These are phyloP conservation scores for Podospora bellae-mahoneyi DNA, from an alignment of 495 filamentous ascomycete genomes.

Conservation along the genomic window DNA sequence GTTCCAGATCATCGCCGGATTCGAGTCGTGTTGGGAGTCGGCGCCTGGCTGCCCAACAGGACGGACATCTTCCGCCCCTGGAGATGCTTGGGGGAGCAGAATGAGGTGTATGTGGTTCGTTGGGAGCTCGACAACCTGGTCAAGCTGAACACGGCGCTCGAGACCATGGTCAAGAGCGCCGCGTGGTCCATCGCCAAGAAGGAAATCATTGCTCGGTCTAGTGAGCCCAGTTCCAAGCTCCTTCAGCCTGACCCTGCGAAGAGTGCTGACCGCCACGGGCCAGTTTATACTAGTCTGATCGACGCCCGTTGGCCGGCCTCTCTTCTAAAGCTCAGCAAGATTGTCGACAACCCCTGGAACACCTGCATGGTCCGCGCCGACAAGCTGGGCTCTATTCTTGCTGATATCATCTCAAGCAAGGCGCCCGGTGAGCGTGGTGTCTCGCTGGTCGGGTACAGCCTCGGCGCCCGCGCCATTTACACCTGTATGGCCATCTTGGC, in stretches of 20 bases:
- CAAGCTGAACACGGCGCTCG: conserved; percentile 72
- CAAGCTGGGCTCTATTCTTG: conserved; percentile 80
- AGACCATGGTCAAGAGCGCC: conserved; percentile 67
- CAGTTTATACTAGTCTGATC: conserved; percentile 67
- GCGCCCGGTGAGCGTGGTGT: conserved; percentile 87
- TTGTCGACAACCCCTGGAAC: conserved; percentile 89
- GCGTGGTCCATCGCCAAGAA: conserved; percentile 75
- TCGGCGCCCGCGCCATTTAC: conserved; percentile 89
- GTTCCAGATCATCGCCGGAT: conserved; percentile 55
- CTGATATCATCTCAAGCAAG: conserved; percentile 83
- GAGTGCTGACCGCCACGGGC: conserved; percentile 42
- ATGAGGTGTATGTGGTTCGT: conserved; percentile 77
- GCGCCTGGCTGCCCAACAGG: conserved; percentile 73
- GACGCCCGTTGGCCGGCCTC: conserved; percentile 72
- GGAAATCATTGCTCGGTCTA: conserved; percentile 59
- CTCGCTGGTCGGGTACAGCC: conserved; percentile 80
- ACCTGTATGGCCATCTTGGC: conserved; percentile 73
- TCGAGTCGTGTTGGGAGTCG: conserved; percentile 76
- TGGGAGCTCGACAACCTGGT: conserved; percentile 78
- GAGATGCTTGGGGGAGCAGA: conserved; percentile 63
- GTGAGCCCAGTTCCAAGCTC: conserved; percentile 31
- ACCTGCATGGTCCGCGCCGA: conserved; percentile 77
- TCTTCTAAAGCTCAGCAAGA: conserved; percentile 71
- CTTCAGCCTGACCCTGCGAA: not conserved
- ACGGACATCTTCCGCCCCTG: conserved; percentile 71